Percentiles rank a stretch among this genome's conserved stretches.
Evolutionary conservation across 169 alveolate species (phyloP).

Genomic region (Pseudocohnilembus persalinus): DNA sequence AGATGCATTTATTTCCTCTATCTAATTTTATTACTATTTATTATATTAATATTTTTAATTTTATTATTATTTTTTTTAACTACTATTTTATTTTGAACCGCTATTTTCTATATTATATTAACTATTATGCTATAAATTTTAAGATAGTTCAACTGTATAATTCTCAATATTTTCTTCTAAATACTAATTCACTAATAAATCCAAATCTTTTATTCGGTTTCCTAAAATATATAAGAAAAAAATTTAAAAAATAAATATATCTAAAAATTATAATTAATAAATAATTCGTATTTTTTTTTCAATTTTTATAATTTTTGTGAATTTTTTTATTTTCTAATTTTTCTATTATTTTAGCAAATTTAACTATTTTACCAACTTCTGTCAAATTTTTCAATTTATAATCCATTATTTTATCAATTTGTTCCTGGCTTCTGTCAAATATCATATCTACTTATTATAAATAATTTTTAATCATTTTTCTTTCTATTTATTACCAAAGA

Average conservation of each 20-base stretch:
- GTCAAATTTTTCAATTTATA: neutral
- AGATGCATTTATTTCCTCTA: too few relatives aligned
- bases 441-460: too few relatives aligned
- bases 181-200: neutral
- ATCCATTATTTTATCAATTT: too few relatives aligned
- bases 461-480: neutral
- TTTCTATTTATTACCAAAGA: neutral
- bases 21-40: too few relatives aligned
- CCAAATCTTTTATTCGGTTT: neutral
- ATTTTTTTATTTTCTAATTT: neutral
- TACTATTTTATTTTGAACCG: too few relatives aligned
- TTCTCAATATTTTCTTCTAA: neutral
- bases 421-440: neutral
- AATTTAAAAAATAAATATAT: too few relatives aligned
- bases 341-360: neutral
- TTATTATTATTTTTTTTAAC: too few relatives aligned
- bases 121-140: too few relatives aligned
- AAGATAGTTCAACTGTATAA: too few relatives aligned
- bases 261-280: too few relatives aligned
- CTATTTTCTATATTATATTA: too few relatives aligned
- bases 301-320: neutral
- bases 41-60: too few relatives aligned
- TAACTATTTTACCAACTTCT: neutral
- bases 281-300: neutral
- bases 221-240: neutral